Conservation (phyloP, 768 basidiomycete genomes). For the Strobilomyces echinocephalus region DNA sequence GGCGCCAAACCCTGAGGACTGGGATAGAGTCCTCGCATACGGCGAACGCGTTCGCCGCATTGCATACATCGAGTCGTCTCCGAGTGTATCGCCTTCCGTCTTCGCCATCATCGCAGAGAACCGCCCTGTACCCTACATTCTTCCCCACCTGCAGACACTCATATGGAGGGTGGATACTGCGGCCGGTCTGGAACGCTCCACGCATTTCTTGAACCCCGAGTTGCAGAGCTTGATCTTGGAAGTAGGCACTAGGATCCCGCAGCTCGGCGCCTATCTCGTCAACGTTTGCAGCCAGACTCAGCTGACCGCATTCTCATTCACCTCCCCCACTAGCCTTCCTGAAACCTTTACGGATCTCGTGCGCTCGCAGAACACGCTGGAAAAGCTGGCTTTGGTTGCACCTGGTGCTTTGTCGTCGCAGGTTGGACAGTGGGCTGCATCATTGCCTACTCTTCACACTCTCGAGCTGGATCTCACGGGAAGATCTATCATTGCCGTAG, state of each 20-base stretch:
- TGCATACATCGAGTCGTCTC: slow-evolving; percentile 63
- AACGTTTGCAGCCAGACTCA: slow-evolving; percentile 60
- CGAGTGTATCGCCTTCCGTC: slow-evolving; percentile 58
- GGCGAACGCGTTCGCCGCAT: slow-evolving; percentile 64
- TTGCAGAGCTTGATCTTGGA: slow-evolving; percentile 60
- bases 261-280: slow-evolving; percentile 57
- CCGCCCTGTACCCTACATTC: slow-evolving; percentile 57
- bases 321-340: slow-evolving; percentile 63
- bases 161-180: slow-evolving; percentile 69
- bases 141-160: slow-evolving; percentile 65
- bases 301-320: slow-evolving; percentile 65
- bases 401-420: slow-evolving; percentile 69
- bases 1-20: slow-evolving; percentile 62
- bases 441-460: slow-evolving; percentile 54
- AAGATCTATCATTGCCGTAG: slow-evolving; percentile 62
- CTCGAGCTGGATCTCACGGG: slow-evolving; percentile 71
- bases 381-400: slow-evolving; percentile 61
- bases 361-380: slow-evolving; percentile 51
- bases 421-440: slow-evolving; percentile 71
- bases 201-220: slow-evolving; percentile 62
- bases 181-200: slow-evolving; percentile 59
- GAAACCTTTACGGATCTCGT: slow-evolving; percentile 68
- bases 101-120: slow-evolving; percentile 64
- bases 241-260: slow-evolving; percentile 51
- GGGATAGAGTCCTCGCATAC: slow-evolving; percentile 62